phyloP scores from a whole-genome alignment of 139 green algal species.

The Astrephomene gubernaculifera region DNA sequence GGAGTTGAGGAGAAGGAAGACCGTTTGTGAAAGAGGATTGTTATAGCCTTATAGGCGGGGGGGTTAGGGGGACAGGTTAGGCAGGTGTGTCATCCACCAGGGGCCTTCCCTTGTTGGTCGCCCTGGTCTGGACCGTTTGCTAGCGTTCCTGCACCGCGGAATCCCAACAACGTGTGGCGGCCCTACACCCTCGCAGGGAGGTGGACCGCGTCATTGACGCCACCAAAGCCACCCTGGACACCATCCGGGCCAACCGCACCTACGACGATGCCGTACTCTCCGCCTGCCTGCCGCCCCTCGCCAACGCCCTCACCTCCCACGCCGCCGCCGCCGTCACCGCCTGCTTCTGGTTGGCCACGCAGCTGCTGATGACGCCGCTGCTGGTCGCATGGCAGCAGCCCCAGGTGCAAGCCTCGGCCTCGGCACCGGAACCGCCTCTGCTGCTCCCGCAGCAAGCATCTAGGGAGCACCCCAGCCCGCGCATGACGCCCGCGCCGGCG shows the following conservation, averaged over 20 bases:
- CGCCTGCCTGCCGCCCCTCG: conserved; percentile 19
- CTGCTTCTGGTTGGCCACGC: conserved; percentile 21
- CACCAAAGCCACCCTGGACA: conserved; percentile 32
- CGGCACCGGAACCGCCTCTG: neutral
- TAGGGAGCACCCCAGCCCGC: neutral
- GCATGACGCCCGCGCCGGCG: neutral
- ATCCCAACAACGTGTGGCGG: no score
- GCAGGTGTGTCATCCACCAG: no score
- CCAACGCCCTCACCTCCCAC: conserved; percentile 27
- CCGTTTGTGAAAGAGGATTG: no score
- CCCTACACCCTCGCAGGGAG: conserved; percentile 1
- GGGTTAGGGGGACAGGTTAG: no score
- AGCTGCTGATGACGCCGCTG: conserved; percentile 39
- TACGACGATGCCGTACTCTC: neutral
- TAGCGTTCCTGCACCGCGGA: no score
- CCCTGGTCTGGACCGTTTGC: no score
- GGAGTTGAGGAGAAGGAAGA: neutral
- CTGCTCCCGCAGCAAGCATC: neutral
- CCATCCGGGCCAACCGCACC: conserved; percentile 20
- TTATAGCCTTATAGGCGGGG: no score
- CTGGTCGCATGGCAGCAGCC: neutral
- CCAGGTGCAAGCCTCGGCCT: neutral
- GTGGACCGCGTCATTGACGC: conserved; percentile 27
- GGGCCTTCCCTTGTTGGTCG: no score
- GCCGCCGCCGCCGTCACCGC: conserved; percentile 20